Percentiles rank a stretch among this genome's conserved stretches.
phyloP scores from a whole-genome alignment of 2,329 filamentous ascomycete genomes.

The Fusarium tuaranense region DNA sequence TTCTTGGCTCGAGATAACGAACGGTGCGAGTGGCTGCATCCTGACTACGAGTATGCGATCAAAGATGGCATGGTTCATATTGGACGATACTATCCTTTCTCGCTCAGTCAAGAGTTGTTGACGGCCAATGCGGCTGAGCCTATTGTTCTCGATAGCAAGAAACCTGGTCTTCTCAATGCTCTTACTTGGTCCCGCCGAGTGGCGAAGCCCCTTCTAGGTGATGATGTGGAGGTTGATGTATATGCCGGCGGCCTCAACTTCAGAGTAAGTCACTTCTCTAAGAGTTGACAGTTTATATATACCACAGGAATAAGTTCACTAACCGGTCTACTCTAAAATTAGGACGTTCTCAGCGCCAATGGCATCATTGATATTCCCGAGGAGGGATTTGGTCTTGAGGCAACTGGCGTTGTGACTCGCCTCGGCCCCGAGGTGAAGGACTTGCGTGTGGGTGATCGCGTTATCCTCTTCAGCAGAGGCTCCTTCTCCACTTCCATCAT shows the following conservation, averaged over 20 bases:
- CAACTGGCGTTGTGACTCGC: constrained; percentile 45
- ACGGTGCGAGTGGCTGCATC: constrained; percentile 34
- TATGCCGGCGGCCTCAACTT: constrained; percentile 34
- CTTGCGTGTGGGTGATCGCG: constrained; percentile 50
- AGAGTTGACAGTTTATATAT: not conserved
- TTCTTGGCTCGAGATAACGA: constrained; percentile 31
- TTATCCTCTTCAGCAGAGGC: constrained; percentile 47
- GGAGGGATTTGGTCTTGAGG: constrained; percentile 45
- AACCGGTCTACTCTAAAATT: constrained; percentile 18
- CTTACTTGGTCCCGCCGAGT: constrained; percentile 31
- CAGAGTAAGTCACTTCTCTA: constrained; percentile 17
- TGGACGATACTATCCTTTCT: constrained; percentile 44
- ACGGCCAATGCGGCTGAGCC: not conserved
- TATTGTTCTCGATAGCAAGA: constrained; percentile 15
- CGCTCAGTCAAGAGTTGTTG: constrained; percentile 36
- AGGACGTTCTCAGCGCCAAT: constrained; percentile 54
- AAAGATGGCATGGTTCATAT: constrained; percentile 42
- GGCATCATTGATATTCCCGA: constrained; percentile 42
- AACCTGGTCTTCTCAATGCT: constrained; percentile 35
- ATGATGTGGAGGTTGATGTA: constrained; percentile 51
- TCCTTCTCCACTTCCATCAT: constrained; percentile 33
- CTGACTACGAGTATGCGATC: constrained; percentile 50
- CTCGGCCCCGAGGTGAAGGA: constrained; percentile 43
- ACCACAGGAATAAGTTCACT: not conserved
- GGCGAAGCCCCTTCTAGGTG: constrained; percentile 6